Evolutionary conservation across 148 eudicot species (phyloP).

Genomic region (Rhododendron kiyosumense): DNA sequence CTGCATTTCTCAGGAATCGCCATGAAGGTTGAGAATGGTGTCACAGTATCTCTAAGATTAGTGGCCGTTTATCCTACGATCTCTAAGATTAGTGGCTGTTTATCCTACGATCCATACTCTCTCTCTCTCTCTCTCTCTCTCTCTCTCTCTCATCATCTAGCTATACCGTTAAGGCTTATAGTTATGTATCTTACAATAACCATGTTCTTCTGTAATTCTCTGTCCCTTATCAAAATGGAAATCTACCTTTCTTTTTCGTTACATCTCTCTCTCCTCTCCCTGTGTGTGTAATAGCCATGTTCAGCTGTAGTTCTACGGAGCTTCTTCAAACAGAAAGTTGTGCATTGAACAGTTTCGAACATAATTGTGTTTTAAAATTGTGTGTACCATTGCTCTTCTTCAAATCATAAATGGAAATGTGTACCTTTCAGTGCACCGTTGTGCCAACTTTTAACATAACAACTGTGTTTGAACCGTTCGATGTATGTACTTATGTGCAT

Average conservation of each 20-base stretch:
- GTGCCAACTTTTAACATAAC: too few relatives aligned
- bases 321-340: neutral
- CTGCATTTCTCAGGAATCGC: neutral
- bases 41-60: neutral
- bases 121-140: conserved; percentile 1
- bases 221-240: neutral
- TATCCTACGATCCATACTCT: neutral
- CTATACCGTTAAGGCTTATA: neutral
- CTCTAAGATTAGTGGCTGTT: neutral
- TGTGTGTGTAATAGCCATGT: neutral
- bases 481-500: too few relatives aligned
- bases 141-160: neutral
- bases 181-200: neutral
- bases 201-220: neutral
- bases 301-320: neutral
- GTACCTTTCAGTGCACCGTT: too few relatives aligned
- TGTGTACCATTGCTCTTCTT: too few relatives aligned
- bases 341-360: too few relatives aligned
- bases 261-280: neutral
- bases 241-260: neutral
- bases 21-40: neutral
- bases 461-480: too few relatives aligned
- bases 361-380: too few relatives aligned
- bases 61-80: neutral
- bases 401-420: too few relatives aligned